Evolutionary conservation across 805 yeast genomes (phyloP).

Genomic region (Wickerhamiella allomyrinae): DNA sequence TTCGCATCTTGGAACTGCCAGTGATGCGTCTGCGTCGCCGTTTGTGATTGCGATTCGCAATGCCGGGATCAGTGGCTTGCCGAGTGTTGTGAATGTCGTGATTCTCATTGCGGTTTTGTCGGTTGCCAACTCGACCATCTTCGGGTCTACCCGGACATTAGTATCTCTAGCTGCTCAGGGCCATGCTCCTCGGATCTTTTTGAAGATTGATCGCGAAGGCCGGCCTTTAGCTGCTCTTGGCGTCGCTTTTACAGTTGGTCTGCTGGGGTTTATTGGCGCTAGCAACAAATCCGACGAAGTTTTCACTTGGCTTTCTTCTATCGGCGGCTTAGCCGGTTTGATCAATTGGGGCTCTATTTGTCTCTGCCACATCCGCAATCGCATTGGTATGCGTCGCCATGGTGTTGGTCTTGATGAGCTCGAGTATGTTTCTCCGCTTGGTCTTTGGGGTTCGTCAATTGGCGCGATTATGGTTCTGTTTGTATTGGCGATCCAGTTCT

Average conservation of each 20-base stretch:
- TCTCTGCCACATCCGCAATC: conserved; percentile 52
- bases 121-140: conserved; percentile 61
- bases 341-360: conserved; percentile 70
- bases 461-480: conserved; percentile 45
- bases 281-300: conserved; percentile 35
- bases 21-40: conserved; percentile 56
- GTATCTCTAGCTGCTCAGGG: conserved; percentile 55
- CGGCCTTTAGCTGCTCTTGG: conserved; percentile 60
- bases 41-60: conserved; percentile 57
- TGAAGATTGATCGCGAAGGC: conserved; percentile 62
- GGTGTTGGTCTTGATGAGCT: conserved; percentile 56
- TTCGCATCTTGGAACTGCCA: conserved; percentile 34
- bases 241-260: conserved; percentile 34
- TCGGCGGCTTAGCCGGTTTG: conserved; percentile 60
- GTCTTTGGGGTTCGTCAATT: conserved; percentile 50
- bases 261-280: conserved; percentile 49
- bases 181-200: conserved; percentile 44
- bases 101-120: conserved; percentile 55
- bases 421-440: conserved; percentile 51
- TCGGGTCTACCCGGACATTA: conserved; percentile 54
- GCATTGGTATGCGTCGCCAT: conserved; percentile 44
- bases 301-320: conserved; percentile 63
- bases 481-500: conserved; percentile 63
- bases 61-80: conserved; percentile 53
- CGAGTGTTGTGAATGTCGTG: conserved; percentile 57